Evolutionary conservation across 2,329 filamentous ascomycete species (phyloP), one percentile per base, ranked within the genome.

Genomic region (Lasiodiplodia gonubiensis): DNA sequence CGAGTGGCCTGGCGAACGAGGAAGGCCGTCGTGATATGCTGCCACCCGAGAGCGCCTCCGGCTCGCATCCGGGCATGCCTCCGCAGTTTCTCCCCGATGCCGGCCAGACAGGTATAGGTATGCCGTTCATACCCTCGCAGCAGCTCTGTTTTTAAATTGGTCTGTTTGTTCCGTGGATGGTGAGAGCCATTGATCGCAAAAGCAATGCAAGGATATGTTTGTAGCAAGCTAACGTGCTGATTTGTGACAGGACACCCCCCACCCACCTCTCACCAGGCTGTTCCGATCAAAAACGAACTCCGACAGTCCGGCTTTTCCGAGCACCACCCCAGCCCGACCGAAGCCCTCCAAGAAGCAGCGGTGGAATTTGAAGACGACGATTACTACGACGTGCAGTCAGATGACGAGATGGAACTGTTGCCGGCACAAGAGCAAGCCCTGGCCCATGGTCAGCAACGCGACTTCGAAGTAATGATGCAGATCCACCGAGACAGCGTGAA

Each of bases 291-390:
- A 48, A 48, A 33, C 54, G n/a, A n/a, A 46, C 53, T 68, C 21
- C 53, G 35, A 53, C 48, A 25, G 11, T 52, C 60, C 30, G 67
- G 59, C 51, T 68, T 54, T 49, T 69, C 68, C 23, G 66, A 53
- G 14, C 55, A 42, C 35, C 67, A 69, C 48, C 57, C 70, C 16
- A 70, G 68, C 49, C 70, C 75, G 7, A 75, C 72, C 5, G 69
- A 76, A 30, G 42, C 78, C 23, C 72, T 81, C 12, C 74, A 73
- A 27, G 72, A 75, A 33, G 79, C 79, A 12, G 79, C 79, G 2
- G 74, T 85, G 18, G 82, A 84, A 71, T 75, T 75, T 30, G 78
- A 80, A 59, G 83, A 85, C 67, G 81, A 84, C 60, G 81, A 84
- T 63, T 84, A 84, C 69, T 84, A 79, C 71, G 83, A 85, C 68